phyloP scores from a whole-genome alignment of 148 eudicot species.

The Beta vulgaris region DNA sequence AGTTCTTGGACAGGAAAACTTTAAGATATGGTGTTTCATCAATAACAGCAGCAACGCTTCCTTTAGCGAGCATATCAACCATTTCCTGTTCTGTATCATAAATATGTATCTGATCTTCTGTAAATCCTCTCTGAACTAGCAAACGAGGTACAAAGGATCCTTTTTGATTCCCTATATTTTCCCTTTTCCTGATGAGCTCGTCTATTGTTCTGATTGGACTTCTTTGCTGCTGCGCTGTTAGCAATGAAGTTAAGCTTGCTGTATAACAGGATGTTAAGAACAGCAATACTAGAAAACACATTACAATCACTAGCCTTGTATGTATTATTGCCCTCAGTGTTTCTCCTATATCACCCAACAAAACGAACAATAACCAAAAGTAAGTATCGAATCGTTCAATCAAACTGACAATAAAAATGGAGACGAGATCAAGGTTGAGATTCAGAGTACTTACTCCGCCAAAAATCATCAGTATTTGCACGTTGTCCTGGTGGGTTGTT shows the following conservation, averaged over 20 bases:
- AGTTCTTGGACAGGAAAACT: constrained; percentile 21
- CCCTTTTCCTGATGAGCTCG: constrained; percentile 17
- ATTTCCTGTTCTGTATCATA: constrained; percentile 23
- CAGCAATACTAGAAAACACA: constrained; percentile 23
- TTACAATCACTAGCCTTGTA: constrained; percentile 26
- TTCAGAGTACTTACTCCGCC: constrained; percentile 26
- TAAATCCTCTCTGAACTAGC: constrained; percentile 21
- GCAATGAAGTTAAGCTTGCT: constrained; percentile 23
- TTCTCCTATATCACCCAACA: constrained; percentile 15
- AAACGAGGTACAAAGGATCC: constrained; percentile 20
- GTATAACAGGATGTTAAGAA: constrained; percentile 21
- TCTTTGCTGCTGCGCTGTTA: constrained; percentile 12
- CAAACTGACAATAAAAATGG: background rate
- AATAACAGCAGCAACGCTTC: constrained; percentile 20
- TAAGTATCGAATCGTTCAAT: no score
- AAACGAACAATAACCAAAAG: no score
- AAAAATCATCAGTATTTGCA: constrained; percentile 17
- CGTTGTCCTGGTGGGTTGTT: constrained; percentile 6
- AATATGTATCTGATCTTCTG: constrained; percentile 7
- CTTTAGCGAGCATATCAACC: constrained; percentile 21
- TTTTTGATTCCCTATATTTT: constrained; percentile 21
- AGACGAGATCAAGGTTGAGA: background rate
- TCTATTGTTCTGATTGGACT: constrained; percentile 12
- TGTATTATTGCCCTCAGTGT: constrained; percentile 23
- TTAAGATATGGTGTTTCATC: constrained; percentile 25